Percentiles rank a stretch among this genome's conserved stretches.
Conservation (phyloP, 352 stramenopile species). For the Phytophthora agathidicida region DNA sequence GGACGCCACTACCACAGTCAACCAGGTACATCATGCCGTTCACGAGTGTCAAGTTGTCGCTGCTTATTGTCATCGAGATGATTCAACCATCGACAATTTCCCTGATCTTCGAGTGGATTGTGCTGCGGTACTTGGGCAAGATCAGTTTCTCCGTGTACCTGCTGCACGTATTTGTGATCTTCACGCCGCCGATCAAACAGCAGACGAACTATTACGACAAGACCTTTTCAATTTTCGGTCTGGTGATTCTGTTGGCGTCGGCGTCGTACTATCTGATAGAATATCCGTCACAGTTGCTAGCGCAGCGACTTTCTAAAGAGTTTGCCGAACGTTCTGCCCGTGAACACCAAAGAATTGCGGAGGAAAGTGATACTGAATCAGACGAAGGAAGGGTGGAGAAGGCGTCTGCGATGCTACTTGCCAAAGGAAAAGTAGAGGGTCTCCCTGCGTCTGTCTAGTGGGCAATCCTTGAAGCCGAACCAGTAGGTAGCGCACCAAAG, state of each 20-base stretch:
- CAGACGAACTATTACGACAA: slow-evolving; percentile 5
- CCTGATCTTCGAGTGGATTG: slow-evolving; percentile 31
- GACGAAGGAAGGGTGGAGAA: neutral
- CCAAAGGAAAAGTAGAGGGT: too few relatives aligned
- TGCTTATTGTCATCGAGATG: slow-evolving; percentile 34
- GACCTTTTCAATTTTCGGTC: slow-evolving; percentile 2
- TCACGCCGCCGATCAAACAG: slow-evolving; percentile 1
- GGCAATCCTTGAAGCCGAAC: too few relatives aligned
- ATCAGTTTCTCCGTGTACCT: slow-evolving; percentile 48
- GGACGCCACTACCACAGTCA: neutral
- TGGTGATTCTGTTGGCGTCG: slow-evolving; percentile 4
- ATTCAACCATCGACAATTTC: slow-evolving; percentile 26
- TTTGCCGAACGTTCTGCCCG: neutral
- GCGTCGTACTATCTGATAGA: slow-evolving; percentile 5
- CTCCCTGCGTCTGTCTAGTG: too few relatives aligned
- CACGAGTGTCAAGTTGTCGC: slow-evolving; percentile 5
- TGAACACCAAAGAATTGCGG: neutral
- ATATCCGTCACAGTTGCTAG: slow-evolving; percentile 11
- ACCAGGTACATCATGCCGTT: slow-evolving; percentile 9
- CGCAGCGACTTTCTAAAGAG: neutral
- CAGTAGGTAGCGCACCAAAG: too few relatives aligned
- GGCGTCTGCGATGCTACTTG: neutral
- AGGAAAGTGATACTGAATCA: neutral
- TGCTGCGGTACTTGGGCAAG: slow-evolving; percentile 37
- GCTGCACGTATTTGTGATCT: slow-evolving; percentile 44